phyloP scores from a whole-genome alignment of 345 rosid species.

The Syzygium oleosum region DNA sequence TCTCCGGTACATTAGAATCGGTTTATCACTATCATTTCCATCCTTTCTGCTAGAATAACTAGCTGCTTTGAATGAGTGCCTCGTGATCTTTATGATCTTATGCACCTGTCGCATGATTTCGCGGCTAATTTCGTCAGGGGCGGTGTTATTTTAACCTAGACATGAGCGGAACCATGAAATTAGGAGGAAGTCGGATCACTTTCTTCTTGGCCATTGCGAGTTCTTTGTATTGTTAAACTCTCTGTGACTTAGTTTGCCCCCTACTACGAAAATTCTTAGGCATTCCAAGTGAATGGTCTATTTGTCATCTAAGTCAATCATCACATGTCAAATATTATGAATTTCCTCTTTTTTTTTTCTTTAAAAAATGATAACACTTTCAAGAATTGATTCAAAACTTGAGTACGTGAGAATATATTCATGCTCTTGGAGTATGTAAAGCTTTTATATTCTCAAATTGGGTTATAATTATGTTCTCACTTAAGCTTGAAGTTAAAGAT shows the following conservation, averaged over 20 bases:
- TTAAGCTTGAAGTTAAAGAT: background rate
- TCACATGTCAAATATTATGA: background rate
- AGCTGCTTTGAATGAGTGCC: background rate
- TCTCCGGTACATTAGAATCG: background rate
- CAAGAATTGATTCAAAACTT: background rate
- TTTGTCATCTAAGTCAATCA: background rate
- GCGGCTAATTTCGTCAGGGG: fast-evolving
- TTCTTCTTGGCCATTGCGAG: fast-evolving
- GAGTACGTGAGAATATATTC: background rate
- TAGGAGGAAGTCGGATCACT: background rate
- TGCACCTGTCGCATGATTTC: background rate
- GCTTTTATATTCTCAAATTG: background rate
- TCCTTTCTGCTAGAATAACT: background rate
- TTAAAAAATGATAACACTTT: background rate
- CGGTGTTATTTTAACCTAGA: background rate
- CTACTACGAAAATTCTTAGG: background rate
- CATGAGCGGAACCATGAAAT: background rate
- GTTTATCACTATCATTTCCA: background rate
- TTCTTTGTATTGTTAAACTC: background rate
- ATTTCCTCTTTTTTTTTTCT: background rate
- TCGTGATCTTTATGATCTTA: background rate
- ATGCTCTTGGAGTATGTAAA: background rate
- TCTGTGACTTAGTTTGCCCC: background rate
- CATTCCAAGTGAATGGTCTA: background rate
- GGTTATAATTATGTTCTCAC: too few species aligned